Evolutionary conservation across 495 filamentous ascomycete genomes (phyloP).

Genomic region (Penicillium coprophilum): DNA sequence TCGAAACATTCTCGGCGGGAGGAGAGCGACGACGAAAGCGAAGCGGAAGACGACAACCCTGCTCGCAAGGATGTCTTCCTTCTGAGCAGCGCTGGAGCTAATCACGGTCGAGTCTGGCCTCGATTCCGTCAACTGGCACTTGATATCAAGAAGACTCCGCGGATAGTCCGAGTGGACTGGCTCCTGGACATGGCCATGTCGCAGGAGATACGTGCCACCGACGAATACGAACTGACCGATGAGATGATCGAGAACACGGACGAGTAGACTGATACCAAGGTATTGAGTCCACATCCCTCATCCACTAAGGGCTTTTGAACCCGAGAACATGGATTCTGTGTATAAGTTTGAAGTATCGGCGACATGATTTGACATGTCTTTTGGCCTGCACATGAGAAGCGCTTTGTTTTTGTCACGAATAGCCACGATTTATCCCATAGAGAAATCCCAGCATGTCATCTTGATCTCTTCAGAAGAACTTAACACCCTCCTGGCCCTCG

Average conservation of each 20-base stretch:
- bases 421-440: slow-evolving; percentile 25
- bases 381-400: slow-evolving; percentile 8
- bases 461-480: slow-evolving; percentile 72
- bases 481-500: slow-evolving; percentile 85
- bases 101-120: slow-evolving; percentile 74
- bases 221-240: slow-evolving; percentile 56
- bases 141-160: slow-evolving; percentile 66
- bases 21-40: slow-evolving; percentile 49
- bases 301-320: slow-evolving; percentile 1
- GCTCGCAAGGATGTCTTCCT: slow-evolving; percentile 74
- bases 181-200: slow-evolving; percentile 83
- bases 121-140: slow-evolving; percentile 75
- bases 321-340: slow-evolving; percentile 12
- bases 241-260: slow-evolving; percentile 31
- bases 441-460: slow-evolving; percentile 10
- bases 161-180: slow-evolving; percentile 85
- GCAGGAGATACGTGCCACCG: slow-evolving; percentile 67
- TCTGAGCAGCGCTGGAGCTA: slow-evolving; percentile 59
- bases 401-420: slow-evolving; percentile 30
- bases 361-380: slow-evolving; percentile 9
- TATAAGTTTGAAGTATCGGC: slow-evolving; percentile 19
- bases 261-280: slow-evolving; percentile 19
- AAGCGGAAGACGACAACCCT: slow-evolving; percentile 53
- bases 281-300: background rate
- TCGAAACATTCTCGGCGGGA: slow-evolving; percentile 48